Percentiles rank a stretch among this genome's conserved stretches.
phyloP scores from a whole-genome alignment of 2,329 filamentous ascomycete genomes.

The Curvularia sp. region DNA sequence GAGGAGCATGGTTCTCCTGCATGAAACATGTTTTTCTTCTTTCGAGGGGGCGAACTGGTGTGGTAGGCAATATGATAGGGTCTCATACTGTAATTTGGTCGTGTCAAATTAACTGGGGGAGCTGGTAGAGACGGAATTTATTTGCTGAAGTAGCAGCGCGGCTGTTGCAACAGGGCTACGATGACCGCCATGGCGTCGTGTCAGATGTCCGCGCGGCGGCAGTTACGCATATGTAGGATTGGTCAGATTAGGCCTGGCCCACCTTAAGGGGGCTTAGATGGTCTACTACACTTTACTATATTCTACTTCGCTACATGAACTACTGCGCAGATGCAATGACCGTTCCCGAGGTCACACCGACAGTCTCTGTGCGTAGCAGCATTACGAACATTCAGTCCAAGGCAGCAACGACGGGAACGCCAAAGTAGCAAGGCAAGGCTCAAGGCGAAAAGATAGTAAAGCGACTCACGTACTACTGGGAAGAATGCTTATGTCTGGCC shows the following conservation, averaged over 20 bases:
- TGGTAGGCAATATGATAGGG: not conserved
- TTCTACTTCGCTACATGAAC: not conserved
- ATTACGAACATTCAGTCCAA: conserved; percentile 32
- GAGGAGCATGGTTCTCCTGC: not conserved
- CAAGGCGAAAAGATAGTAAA: not conserved
- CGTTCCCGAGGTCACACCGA: not conserved
- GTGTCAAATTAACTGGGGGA: not conserved
- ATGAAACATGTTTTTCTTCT: not conserved
- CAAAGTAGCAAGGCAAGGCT: not conserved
- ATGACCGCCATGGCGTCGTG: not conserved
- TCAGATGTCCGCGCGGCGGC: conserved; percentile 7
- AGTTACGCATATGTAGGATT: not conserved
- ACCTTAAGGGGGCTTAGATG: not conserved
- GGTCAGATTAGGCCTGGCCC: not conserved
- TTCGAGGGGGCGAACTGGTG: not conserved
- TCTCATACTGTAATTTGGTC: not conserved
- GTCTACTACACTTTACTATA: not conserved
- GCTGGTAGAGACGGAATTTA: not conserved
- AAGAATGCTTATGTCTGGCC: not conserved
- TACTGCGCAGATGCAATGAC: not conserved
- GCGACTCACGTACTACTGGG: not conserved
- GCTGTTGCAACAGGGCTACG: not conserved
- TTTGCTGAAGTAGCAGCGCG: not conserved
- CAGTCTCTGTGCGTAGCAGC: conserved; percentile 62
- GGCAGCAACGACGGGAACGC: not conserved